A percentile compares a stretch with the other conserved stretches of the same genome.
Evolutionary conservation across 192 early-diverging fungal species (phyloP).

Genomic region (Paraglomus occultum): DNA sequence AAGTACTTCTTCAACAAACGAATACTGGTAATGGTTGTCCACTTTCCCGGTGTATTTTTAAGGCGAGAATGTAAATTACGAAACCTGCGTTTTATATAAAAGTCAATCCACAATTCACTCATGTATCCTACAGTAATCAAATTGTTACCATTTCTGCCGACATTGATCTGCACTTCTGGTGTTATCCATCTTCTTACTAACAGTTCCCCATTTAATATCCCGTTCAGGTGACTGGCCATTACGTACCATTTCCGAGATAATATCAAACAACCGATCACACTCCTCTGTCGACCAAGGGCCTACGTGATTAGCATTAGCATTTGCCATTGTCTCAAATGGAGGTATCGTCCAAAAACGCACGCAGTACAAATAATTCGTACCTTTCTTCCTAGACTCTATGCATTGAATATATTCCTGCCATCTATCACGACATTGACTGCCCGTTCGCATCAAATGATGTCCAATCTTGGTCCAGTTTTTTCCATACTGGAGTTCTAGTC

Average conservation of each 20-base stretch:
- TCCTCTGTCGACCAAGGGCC: slow-evolving; percentile 34
- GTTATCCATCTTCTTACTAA: neutral
- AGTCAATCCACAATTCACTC: neutral
- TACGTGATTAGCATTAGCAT: neutral
- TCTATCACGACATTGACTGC: slow-evolving; percentile 36
- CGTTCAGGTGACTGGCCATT: neutral
- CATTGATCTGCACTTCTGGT: neutral
- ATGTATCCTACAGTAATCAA: neutral
- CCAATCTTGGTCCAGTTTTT: slow-evolving; percentile 38
- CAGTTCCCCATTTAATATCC: slow-evolving; percentile 11
- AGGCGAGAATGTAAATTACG: neutral
- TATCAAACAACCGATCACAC: slow-evolving; percentile 27
- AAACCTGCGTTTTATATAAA: neutral
- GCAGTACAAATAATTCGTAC: neutral
- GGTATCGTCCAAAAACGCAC: neutral
- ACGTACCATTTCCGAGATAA: slow-evolving; percentile 29
- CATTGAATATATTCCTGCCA: slow-evolving; percentile 5
- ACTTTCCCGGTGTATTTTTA: neutral
- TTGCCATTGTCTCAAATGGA: neutral
- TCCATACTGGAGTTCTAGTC: slow-evolving; percentile 26
- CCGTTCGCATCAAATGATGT: slow-evolving; percentile 32
- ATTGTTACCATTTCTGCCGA: slow-evolving; percentile 11
- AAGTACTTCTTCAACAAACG: too few relatives aligned
- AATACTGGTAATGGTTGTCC: neutral
- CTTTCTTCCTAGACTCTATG: neutral